Conservation (phyloP, 2,329 filamentous ascomycete genomes). For the Cercospora zeina region DNA sequence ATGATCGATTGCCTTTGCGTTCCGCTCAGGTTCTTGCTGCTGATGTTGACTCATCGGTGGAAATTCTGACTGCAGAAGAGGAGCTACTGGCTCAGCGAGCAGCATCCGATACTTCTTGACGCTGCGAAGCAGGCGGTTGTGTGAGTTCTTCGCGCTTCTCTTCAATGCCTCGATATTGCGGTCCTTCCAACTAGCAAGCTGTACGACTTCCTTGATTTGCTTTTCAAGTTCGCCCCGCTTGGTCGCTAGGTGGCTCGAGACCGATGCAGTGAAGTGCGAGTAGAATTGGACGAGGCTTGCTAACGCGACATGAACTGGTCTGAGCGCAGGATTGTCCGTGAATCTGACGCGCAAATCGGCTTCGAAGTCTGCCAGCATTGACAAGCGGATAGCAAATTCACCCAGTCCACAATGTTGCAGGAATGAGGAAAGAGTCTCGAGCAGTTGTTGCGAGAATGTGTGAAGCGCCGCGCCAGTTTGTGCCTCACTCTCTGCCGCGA, state of each 20-base stretch:
- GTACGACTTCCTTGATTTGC: slow-evolving; percentile 87
- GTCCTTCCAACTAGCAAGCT: slow-evolving; percentile 96
- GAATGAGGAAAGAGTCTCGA: slow-evolving; percentile 77
- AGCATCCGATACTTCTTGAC: slow-evolving; percentile 85
- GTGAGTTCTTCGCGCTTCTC: slow-evolving; percentile 86
- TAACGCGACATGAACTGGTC: slow-evolving; percentile 63
- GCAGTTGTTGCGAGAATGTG: slow-evolving; percentile 65
- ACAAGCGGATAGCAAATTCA: slow-evolving; percentile 70
- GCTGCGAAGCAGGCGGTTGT: slow-evolving; percentile 86
- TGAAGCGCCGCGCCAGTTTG: slow-evolving; percentile 45
- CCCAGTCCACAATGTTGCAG: slow-evolving; percentile 77
- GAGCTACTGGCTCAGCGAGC: slow-evolving; percentile 72
- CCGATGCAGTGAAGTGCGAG: slow-evolving; percentile 65
- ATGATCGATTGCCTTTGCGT: not conserved
- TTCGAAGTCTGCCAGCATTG: slow-evolving; percentile 62
- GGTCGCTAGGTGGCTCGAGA: slow-evolving; percentile 64
- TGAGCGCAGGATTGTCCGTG: slow-evolving; percentile 48
- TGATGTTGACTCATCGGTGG: slow-evolving; percentile 6
- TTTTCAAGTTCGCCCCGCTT: slow-evolving; percentile 80
- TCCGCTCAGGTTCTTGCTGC: not conserved
- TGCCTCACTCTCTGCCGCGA: slow-evolving; percentile 50
- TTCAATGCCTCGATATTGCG: slow-evolving; percentile 87
- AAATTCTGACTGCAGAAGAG: slow-evolving; percentile 48
- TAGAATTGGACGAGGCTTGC: slow-evolving; percentile 77
- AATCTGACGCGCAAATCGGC: slow-evolving; percentile 65